phyloP scores from a whole-genome alignment of 495 filamentous ascomycete species.

The Daldinia grandis region DNA sequence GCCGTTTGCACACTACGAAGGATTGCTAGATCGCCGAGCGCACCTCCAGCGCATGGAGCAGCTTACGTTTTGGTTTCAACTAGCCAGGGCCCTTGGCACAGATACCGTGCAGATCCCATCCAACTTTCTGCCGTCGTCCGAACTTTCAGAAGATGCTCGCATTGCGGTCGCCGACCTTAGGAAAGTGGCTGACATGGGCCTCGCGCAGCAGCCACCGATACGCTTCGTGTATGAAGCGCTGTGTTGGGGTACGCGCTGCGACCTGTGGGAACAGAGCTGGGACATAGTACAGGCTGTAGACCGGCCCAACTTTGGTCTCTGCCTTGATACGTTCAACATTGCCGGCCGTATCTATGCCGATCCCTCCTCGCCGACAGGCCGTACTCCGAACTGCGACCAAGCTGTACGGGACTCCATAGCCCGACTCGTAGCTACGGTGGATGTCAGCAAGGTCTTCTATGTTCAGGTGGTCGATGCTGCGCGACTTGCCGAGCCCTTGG shows the following conservation, averaged over 20 bases:
- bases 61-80: conserved; percentile 72
- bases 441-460: conserved; percentile 77
- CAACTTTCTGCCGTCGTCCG: conserved; percentile 68
- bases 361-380: conserved; percentile 63
- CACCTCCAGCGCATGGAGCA: conserved; percentile 68
- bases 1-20: conserved; percentile 83
- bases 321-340: conserved; percentile 85
- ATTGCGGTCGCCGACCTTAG: conserved; percentile 71
- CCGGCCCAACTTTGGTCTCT: conserved; percentile 77
- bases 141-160: conserved; percentile 64
- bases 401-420: conserved; percentile 66
- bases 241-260: conserved; percentile 75
- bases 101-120: conserved; percentile 79
- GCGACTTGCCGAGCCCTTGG: conserved; percentile 65
- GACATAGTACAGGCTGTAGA: conserved; percentile 71
- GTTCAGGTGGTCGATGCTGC: conserved; percentile 84
- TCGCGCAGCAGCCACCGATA: conserved; percentile 61
- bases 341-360: conserved; percentile 78
- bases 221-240: conserved; percentile 81
- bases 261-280: conserved; percentile 78
- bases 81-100: conserved; percentile 70
- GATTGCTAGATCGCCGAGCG: conserved; percentile 69
- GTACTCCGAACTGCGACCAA: conserved; percentile 64
- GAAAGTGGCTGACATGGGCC: conserved; percentile 71
- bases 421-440: conserved; percentile 63